Conservation (phyloP, 2,329 filamentous ascomycete genomes). For the Hymenoscyphus scutula region DNA sequence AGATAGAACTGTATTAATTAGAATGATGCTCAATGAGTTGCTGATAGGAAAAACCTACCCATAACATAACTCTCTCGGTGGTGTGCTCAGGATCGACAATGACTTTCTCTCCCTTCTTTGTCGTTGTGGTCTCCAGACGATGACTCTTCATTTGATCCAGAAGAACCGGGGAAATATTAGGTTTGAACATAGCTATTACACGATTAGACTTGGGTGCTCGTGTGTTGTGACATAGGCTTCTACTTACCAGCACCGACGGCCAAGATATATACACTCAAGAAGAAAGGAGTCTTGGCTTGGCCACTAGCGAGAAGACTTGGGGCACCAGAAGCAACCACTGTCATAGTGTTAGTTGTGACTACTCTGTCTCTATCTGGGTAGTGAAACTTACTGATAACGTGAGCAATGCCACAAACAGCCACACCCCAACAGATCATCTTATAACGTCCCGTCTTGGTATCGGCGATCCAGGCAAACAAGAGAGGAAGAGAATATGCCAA, state of each 20-base stretch:
- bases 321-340: constrained; percentile 40
- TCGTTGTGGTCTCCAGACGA: constrained; percentile 40
- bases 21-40: background rate
- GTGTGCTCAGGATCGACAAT: constrained; percentile 60
- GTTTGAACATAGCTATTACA: constrained; percentile 63
- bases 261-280: constrained; percentile 30
- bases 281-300: constrained; percentile 58
- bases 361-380: background rate
- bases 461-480: constrained; percentile 54
- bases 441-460: constrained; percentile 65
- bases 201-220: constrained; percentile 52
- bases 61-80: constrained; percentile 43
- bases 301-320: constrained; percentile 41
- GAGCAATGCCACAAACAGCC: constrained; percentile 57
- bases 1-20: constrained; percentile 54
- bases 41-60: constrained; percentile 14
- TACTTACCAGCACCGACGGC: constrained; percentile 39
- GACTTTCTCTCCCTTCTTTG: constrained; percentile 57
- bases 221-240: background rate
- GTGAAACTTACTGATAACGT: constrained; percentile 38
- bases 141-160: constrained; percentile 53
- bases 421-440: constrained; percentile 53
- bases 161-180: constrained; percentile 62
- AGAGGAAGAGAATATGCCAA: constrained; percentile 47
- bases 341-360: background rate